Conservation (phyloP, 352 stramenopile species). For the Phytophthora hibernalis region DNA sequence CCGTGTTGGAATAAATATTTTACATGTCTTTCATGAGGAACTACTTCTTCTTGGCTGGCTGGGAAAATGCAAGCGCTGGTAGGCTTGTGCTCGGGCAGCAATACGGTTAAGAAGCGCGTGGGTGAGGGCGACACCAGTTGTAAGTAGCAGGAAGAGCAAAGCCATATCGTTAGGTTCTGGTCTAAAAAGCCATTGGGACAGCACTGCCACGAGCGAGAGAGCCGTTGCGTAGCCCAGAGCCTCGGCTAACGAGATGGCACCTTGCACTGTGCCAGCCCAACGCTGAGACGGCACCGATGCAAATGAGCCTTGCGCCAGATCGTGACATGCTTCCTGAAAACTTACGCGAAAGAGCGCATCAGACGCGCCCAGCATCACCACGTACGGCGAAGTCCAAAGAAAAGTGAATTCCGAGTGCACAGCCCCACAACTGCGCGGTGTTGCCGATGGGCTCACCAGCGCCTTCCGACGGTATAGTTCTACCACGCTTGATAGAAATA, state of each 20-base stretch:
- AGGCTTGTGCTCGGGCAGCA: conserved; percentile 26
- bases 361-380: conserved; percentile 58
- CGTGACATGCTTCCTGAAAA: conserved; percentile 62
- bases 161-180: conserved; percentile 63
- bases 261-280: conserved; percentile 58
- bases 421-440: conserved; percentile 31
- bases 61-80: conserved; percentile 27
- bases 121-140: conserved; percentile 57
- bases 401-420: conserved; percentile 55
- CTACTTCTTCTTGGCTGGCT: conserved; percentile 1
- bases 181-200: conserved; percentile 71
- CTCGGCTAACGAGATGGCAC: conserved; percentile 59
- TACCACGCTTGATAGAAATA: conserved; percentile 80
- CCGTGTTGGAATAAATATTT: conserved; percentile 42
- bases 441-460: conserved; percentile 14
- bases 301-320: conserved; percentile 33
- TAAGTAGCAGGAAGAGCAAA: conserved; percentile 69
- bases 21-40: conserved; percentile 8
- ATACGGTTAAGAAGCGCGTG: conserved; percentile 57
- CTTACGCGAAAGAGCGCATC: conserved; percentile 74
- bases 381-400: conserved; percentile 62
- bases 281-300: conserved; percentile 18
- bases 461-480: conserved; percentile 77
- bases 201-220: conserved; percentile 55
- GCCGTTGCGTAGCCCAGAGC: conserved; percentile 58